phyloP scores from a whole-genome alignment of 2,329 filamentous ascomycete genomes.

The Cladosporium cucumerinum region DNA sequence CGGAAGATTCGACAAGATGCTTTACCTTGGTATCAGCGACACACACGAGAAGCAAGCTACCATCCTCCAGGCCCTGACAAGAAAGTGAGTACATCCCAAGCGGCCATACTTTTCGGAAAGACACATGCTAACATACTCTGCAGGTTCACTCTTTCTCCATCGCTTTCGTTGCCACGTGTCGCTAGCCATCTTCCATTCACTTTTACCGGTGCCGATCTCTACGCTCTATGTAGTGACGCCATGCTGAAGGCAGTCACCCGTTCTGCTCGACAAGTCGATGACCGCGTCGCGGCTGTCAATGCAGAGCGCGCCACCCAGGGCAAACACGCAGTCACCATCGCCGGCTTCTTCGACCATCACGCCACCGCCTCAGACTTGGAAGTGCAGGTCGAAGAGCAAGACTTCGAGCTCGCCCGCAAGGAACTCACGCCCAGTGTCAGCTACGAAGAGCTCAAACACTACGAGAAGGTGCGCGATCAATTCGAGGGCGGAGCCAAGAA shows the following conservation, averaged over 20 bases:
- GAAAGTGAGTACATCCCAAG: constrained; percentile 65
- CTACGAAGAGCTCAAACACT: constrained; percentile 85
- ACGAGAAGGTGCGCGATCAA: constrained; percentile 73
- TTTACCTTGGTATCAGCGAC: constrained; percentile 93
- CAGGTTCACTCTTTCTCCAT: constrained; percentile 80
- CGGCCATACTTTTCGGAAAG: neutral
- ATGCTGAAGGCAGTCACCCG: constrained; percentile 99
- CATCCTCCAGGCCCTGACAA: constrained; percentile 87
- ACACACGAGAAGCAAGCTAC: constrained; percentile 95
- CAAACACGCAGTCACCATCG: constrained; percentile 63
- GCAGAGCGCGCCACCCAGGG: constrained; percentile 32
- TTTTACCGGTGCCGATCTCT: constrained; percentile 96
- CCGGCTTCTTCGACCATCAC: constrained; percentile 93
- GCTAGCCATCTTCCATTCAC: constrained; percentile 82
- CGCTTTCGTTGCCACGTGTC: constrained; percentile 70
- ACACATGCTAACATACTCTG: constrained; percentile 10
- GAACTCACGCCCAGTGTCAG: constrained; percentile 95
- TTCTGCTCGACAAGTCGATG: constrained; percentile 77
- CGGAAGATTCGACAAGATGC: constrained; percentile 95
- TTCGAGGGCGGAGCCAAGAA: constrained; percentile 68
- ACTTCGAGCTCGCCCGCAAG: constrained; percentile 75
- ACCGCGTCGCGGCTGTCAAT: constrained; percentile 72
- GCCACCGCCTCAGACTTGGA: constrained; percentile 77
- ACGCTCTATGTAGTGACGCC: constrained; percentile 92
- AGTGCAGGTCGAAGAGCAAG: constrained; percentile 83